Evolutionary conservation across 2,329 filamentous ascomycete genomes (phyloP), one percentile per base, ranked within the genome.

Genomic region (Colletotrichum tamarilloi): DNA sequence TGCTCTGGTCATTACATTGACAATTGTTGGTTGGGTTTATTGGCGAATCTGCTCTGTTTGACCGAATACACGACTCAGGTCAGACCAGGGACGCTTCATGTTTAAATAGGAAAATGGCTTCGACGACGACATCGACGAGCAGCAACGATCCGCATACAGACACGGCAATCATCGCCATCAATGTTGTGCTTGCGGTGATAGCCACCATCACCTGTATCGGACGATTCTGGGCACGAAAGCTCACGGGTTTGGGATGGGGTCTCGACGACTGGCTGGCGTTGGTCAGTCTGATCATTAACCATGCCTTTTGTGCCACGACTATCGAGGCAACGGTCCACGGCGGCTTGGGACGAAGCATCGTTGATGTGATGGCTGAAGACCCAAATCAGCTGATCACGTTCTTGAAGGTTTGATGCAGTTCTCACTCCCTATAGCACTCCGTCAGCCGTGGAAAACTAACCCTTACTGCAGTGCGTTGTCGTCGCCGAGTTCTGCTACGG

Each of bases 401-500:
- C 4, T 9, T 68, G 3, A 68, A 68, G 66, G 66, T 68, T 1
- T n/a, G 64, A 42, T 16, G 14, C 14, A 19, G 38, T 16, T 42
- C 38, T 42, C 6, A 1, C 8, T 12, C 6, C 6, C 32, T 22
- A 12, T 38, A 9, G 35, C 5, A 9, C 9, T 1, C 4, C 5
- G 19, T 42, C 38, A 53, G 53, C 12, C 12, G 35, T 16, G 12
- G 5, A 46, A 16, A 55, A 30, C 56, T 67, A 16, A 67, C n/a
- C 0, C 16, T 35, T 35, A 4, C 12, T 4, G 1, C 11, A 68
- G 66, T 68, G 55, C 58, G 42, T 58, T 16, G 62, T 66, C n/a
- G 55, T 52, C 14, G 68, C 70, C 62, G 68, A 74, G 63, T 74
- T 70, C 55, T 75, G 62, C 58, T 73, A 68, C 35, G 70, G 60